Base-by-base conservation (phyloP, 371 early-diverging fungal genomes). In the Mortierella sp. region DNA sequence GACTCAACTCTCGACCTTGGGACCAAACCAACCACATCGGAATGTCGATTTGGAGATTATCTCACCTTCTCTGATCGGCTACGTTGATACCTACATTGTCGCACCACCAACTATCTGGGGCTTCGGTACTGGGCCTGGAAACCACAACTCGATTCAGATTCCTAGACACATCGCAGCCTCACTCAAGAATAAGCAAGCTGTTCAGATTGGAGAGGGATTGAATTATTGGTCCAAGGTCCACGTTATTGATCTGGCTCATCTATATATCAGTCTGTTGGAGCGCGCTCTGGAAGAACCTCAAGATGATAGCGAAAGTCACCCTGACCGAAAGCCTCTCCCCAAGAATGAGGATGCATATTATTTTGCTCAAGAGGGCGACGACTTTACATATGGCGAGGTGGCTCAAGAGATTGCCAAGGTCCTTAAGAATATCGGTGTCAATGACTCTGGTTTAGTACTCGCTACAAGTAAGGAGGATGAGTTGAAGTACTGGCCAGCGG, bases 151-250 rank as follows among this genome's bases (percentile, higher is more conserved):
- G n/a, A 64, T 74, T 36, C 85, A 83, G 41, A 75, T 85, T 32
- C 84, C 85, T 36, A 58, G 22, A 9, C 62, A 58, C 24, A 41
- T 85, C 47, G 41, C 53, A 3, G 19, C 55, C 21, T 75, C 84
- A 0, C 66, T 83, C 40, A 61, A 63, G 60, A 45, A 73, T 4
- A 22, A 58, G 32, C 74, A 72, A 16, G 84, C 75, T 3, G 32
- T 72, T 21, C 74, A 79, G 61, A 67, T 81, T 50, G 85, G 84
- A 1, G 8, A 77, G 19, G 85, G 85, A 0, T 55, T 74, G 41
- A 79, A 83, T 62, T n/a, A 50, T n/a, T 83, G 83, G 85, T 74
- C 72, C 57, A 76, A 74, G 65, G 72, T 85, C 11, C 82, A 85
- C 65, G 76, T 85, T 32, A 47, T 70, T 19, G 85, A 85, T 60